A percentile compares a stretch with the other conserved stretches of the same genome.
These are phyloP conservation scores for Hirschfeldia incana DNA, from an alignment of 345 rosid genomes.

Conservation along the genomic window DNA sequence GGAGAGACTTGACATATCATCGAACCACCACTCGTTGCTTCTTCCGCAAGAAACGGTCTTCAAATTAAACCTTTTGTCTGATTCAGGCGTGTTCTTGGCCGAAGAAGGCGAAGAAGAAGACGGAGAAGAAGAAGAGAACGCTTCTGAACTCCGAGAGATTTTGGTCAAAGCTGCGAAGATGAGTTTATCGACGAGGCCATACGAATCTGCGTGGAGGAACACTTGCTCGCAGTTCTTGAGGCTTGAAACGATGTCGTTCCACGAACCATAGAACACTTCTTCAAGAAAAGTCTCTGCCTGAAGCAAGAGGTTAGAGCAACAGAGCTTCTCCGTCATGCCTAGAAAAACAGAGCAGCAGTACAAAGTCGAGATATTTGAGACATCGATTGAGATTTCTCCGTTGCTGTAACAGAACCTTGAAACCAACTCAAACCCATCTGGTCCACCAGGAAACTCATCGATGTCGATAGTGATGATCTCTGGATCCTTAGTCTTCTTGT, in stretches of 20 bases:
- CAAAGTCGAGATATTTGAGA: conserved; percentile 52
- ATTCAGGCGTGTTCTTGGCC: conserved; percentile 30
- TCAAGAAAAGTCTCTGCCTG: conserved; percentile 57
- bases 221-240: conserved; percentile 63
- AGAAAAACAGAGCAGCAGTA: conserved; percentile 63
- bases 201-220: conserved; percentile 53
- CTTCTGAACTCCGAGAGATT: conserved; percentile 52
- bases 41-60: conserved; percentile 37
- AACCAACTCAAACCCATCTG: conserved; percentile 66
- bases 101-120: conserved; percentile 45
- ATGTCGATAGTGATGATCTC: conserved; percentile 45
- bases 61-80: conserved; percentile 37
- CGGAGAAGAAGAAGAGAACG: conserved; percentile 43
- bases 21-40: conserved; percentile 73
- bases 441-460: conserved; percentile 64
- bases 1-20: conserved; percentile 51
- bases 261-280: conserved; percentile 56
- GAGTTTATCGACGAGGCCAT: conserved; percentile 53
- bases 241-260: conserved; percentile 48
- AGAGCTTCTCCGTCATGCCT: conserved; percentile 60
- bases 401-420: conserved; percentile 66
- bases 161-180: conserved; percentile 49
- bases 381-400: conserved; percentile 45
- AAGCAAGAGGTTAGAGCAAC: conserved; percentile 49
- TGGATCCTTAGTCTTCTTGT: conserved; percentile 29